A percentile compares a stretch with the other conserved stretches of the same genome.
These are phyloP conservation scores for Calonectria pteridis DNA, from an alignment of 2,329 filamentous ascomycete species.

Conservation along the genomic window DNA sequence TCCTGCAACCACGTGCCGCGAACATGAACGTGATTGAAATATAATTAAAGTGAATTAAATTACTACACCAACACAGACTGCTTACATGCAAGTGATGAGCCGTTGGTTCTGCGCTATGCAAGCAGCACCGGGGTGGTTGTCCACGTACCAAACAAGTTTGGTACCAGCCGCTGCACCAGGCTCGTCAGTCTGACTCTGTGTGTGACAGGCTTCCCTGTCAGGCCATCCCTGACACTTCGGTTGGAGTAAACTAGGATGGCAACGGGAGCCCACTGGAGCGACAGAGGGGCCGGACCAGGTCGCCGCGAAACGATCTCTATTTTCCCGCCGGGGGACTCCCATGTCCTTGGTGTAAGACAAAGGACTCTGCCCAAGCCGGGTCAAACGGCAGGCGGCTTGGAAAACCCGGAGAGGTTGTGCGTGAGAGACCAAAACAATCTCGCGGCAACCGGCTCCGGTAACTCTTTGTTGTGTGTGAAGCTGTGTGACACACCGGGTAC, in stretches of 20 bases:
- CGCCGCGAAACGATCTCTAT: conserved; percentile 35
- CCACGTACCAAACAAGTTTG: conserved; percentile 9
- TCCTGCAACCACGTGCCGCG: not conserved
- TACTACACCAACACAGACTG: not conserved
- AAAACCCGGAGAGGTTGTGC: conserved; percentile 12
- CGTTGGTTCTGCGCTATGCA: not conserved
- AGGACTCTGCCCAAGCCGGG: not conserved
- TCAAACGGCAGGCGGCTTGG: conserved; percentile 27
- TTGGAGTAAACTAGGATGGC: conserved; percentile 27
- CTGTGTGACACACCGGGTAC: conserved; percentile 33
- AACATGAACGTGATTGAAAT: not conserved
- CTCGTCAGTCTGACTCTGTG: conserved; percentile 17
- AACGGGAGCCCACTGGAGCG: conserved; percentile 24
- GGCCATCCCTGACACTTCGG: conserved; percentile 25
- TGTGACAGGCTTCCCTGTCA: conserved; percentile 28
- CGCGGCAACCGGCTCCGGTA: conserved; percentile 29
- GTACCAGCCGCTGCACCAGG: conserved; percentile 12
- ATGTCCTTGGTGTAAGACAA: not conserved
- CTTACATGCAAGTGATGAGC: not conserved
- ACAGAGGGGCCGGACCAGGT: conserved; percentile 22
- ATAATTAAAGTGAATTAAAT: not conserved
- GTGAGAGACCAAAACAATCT: conserved; percentile 31
- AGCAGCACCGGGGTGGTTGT: not conserved
- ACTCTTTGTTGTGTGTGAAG: conserved; percentile 14
- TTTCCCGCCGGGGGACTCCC: conserved; percentile 25